Evolutionary conservation across 2,329 filamentous ascomycete species (phyloP).

Genomic region (Epichloe coenophiala): DNA sequence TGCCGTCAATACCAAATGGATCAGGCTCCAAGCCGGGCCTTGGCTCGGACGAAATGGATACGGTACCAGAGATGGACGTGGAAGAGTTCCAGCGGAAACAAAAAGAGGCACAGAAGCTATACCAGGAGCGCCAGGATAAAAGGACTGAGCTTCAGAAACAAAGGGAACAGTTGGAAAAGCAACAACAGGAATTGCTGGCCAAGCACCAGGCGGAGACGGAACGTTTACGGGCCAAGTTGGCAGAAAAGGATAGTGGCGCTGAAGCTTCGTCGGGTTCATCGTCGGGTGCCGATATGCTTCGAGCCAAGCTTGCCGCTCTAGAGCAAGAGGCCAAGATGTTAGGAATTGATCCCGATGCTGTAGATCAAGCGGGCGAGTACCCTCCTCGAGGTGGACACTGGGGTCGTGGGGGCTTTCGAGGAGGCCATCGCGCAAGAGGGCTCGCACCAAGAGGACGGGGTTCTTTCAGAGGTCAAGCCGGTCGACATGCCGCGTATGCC

Average conservation of each 20-base stretch:
- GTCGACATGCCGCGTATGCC: conserved; percentile 42
- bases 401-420: conserved; percentile 22
- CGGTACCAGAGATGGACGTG: conserved; percentile 47
- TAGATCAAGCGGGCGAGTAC: conserved; percentile 26
- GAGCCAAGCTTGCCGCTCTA: conserved; percentile 57
- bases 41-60: conserved; percentile 9
- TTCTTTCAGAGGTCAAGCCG: conserved; percentile 27
- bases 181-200: conserved; percentile 46
- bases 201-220: conserved; percentile 54
- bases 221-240: conserved; percentile 44
- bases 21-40: conserved; percentile 6
- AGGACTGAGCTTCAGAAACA: conserved; percentile 49
- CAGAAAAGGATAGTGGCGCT: conserved; percentile 17
- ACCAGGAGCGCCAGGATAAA: conserved; percentile 52
- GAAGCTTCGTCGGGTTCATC: conserved; percentile 19
- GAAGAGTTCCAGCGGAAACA: conserved; percentile 58
- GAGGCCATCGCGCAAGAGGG: conserved; percentile 19
- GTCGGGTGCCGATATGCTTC: conserved; percentile 49
- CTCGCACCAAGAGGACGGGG: conserved; percentile 25
- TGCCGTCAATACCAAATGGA: conserved; percentile 17
- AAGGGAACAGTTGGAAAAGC: conserved; percentile 50
- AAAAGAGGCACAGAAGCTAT: conserved; percentile 54
- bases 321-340: conserved; percentile 59
- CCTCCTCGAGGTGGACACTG: conserved; percentile 24
- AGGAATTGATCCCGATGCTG: conserved; percentile 48